phyloP scores from a whole-genome alignment of 2,329 filamentous ascomycete genomes.

The Albifimbria verrucaria region DNA sequence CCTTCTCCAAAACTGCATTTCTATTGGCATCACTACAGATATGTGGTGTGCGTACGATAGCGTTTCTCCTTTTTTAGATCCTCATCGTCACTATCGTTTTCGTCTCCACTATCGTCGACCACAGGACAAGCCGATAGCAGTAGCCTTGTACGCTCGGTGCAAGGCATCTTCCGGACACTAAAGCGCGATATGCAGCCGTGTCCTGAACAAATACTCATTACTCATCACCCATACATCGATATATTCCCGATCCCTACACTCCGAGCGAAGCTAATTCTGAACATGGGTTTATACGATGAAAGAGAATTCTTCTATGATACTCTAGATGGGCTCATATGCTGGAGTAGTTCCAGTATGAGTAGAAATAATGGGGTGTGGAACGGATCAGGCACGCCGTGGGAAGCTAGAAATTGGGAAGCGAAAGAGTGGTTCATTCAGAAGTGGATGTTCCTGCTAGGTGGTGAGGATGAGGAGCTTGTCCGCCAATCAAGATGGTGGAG shows the following conservation, averaged over 20 bases:
- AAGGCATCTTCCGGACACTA: conserved; percentile 15
- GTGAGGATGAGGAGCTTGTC: conserved; percentile 23
- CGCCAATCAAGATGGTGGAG: conserved; percentile 25
- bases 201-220: conserved; percentile 15
- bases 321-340: conserved; percentile 24
- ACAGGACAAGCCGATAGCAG: conserved; percentile 3
- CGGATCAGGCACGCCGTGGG: conserved; percentile 21
- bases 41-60: conserved; percentile 22
- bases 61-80: conserved; percentile 20
- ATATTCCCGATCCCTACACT: conserved; percentile 21
- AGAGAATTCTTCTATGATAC: conserved; percentile 26
- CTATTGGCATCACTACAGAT: conserved; percentile 18
- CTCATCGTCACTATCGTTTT: conserved; percentile 10
- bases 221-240: conserved; percentile 25
- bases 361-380: conserved; percentile 15
- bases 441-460: conserved; percentile 23
- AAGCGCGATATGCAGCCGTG: conserved; percentile 24
- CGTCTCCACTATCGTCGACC: conserved; percentile 3
- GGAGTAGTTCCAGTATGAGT: conserved; percentile 14
- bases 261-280: conserved; percentile 21
- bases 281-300: conserved; percentile 17
- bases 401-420: conserved; percentile 25
- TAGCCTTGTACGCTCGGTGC: conserved; percentile 14
- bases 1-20: conserved; percentile 21
- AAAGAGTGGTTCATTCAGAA: conserved; percentile 23